A percentile compares a stretch with the other conserved stretches of the same genome.
These are phyloP conservation scores for Speleostelium caveatum DNA, from an alignment of 78 protist species.

Conservation along the genomic window DNA sequence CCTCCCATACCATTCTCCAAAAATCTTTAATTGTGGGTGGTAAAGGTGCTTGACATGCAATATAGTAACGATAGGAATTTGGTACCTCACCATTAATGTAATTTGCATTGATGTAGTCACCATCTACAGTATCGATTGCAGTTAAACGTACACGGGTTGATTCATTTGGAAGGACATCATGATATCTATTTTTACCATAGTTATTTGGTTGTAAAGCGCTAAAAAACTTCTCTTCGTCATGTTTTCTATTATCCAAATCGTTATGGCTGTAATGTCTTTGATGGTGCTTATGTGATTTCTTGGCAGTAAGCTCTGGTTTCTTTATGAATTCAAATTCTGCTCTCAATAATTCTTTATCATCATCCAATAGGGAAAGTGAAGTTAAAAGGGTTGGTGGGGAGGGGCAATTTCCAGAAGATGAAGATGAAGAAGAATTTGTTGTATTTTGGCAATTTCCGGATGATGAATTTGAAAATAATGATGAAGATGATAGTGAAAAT, in stretches of 20 bases:
- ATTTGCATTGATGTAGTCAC: conserved; percentile 78
- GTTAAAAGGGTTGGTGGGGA: conserved; percentile 23
- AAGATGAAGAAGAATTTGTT: not conserved
- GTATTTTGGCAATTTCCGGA: too few species aligned
- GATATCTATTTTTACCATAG: conserved; percentile 68
- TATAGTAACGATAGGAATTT: conserved; percentile 67
- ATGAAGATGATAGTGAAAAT: conserved; percentile 39
- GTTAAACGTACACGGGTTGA: conserved; percentile 64
- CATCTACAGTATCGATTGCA: conserved; percentile 47
- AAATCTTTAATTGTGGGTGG: conserved; percentile 66
- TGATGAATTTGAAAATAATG: conserved; percentile 16
- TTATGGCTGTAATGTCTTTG: conserved; percentile 67
- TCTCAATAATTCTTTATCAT: conserved; percentile 50
- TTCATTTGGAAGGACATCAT: conserved; percentile 79
- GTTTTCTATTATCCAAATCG: conserved; percentile 59
- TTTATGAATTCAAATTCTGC: conserved; percentile 50
- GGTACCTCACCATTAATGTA: conserved; percentile 82
- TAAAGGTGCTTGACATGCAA: conserved; percentile 81
- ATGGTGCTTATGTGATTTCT: conserved; percentile 47
- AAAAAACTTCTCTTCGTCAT: conserved; percentile 73
- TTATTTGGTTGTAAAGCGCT: conserved; percentile 67
- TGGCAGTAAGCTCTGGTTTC: conserved; percentile 40
- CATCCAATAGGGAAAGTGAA: conserved; percentile 47
- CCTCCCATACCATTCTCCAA: conserved; percentile 87
- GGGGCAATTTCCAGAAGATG: not conserved